Evolutionary conservation across 1,139 yeast genomes (phyloP).

Genomic region (Pichia sp.): DNA sequence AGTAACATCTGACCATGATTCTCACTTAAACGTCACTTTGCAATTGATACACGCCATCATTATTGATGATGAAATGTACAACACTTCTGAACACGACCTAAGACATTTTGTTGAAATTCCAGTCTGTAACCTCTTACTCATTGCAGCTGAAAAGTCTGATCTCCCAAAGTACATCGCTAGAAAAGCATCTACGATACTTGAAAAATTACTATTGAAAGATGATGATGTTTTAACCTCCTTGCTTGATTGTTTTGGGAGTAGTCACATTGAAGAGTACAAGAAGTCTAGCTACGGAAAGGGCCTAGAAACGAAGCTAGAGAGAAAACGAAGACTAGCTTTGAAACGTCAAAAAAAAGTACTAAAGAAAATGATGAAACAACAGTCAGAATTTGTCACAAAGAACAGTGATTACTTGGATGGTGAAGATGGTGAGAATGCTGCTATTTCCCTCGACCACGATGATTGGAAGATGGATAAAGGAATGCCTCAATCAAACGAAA

Average conservation of each 20-base stretch:
- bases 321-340: constrained; percentile 61
- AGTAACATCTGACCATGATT: constrained; percentile 34
- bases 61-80: constrained; percentile 42
- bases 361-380: constrained; percentile 76
- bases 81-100: constrained; percentile 35
- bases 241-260: constrained; percentile 51
- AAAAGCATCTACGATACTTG: constrained; percentile 53
- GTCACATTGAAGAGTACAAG: constrained; percentile 43
- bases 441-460: constrained; percentile 1
- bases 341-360: constrained; percentile 66
- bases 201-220: constrained; percentile 41
- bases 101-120: constrained; percentile 47
- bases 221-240: constrained; percentile 43
- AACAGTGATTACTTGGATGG: constrained; percentile 11
- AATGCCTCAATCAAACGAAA: background rate
- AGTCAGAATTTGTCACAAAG: constrained; percentile 45
- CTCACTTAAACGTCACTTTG: constrained; percentile 50
- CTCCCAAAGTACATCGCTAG: constrained; percentile 41
- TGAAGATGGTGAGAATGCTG: constrained; percentile 10
- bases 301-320: constrained; percentile 55
- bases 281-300: constrained; percentile 49
- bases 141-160: constrained; percentile 38
- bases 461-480: background rate
- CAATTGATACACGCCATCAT: constrained; percentile 63
- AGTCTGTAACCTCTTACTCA: constrained; percentile 46